Conservation (phyloP, 176 grass and related monocot species). For the Triticum urartu region DNA sequence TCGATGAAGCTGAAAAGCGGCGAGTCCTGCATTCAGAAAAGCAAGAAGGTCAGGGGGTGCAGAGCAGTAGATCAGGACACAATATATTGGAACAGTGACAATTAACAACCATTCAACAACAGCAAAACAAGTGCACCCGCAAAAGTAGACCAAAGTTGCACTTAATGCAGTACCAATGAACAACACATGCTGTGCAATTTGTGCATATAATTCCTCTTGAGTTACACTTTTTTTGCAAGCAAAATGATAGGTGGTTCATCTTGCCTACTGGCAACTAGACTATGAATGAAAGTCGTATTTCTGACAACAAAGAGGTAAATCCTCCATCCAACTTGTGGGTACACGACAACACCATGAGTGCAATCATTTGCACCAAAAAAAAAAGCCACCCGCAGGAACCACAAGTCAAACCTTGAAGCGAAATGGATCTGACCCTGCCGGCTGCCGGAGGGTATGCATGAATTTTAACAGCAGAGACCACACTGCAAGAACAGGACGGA, state of each 20-base stretch:
- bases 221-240: no score
- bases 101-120: neutral
- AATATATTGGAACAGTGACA: neutral
- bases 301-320: neutral
- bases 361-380: neutral
- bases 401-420: neutral
- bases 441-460: no score
- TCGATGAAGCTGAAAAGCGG: slow-evolving; percentile 90
- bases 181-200: no score
- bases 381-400: neutral
- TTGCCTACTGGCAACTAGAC: neutral
- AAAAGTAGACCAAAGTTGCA: no score
- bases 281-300: neutral
- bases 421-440: no score
- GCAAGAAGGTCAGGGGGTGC: neutral
- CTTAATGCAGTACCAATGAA: no score
- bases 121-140: neutral
- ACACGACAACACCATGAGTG: neutral
- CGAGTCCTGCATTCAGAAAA: slow-evolving; percentile 65
- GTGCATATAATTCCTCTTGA: no score
- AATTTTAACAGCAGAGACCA: no score
- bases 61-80: neutral
- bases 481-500: neutral
- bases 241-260: neutral
- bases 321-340: neutral